Evolutionary conservation across 2,329 filamentous ascomycete species (phyloP).

Genomic region (Cladobotryum protrusum): DNA sequence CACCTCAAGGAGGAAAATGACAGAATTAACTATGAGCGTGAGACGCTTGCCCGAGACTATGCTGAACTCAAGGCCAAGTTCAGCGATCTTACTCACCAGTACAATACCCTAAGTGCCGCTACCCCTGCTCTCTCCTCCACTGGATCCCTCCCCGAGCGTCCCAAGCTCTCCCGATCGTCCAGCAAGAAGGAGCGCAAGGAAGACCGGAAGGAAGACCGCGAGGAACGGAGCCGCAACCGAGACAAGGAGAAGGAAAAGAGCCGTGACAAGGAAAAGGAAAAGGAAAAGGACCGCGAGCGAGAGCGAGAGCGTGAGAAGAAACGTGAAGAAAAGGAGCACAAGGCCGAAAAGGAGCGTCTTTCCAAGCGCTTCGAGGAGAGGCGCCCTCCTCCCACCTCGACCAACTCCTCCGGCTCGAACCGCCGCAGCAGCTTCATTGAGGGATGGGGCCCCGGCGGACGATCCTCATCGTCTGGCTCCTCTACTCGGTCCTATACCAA

Average conservation of each 20-base stretch:
- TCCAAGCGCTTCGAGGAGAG: constrained; percentile 32
- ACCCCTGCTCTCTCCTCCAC: constrained; percentile 21
- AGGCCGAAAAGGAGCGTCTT: constrained; percentile 31
- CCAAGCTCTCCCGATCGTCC: constrained; percentile 21
- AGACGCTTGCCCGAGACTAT: constrained; percentile 20
- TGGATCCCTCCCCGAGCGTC: constrained; percentile 21
- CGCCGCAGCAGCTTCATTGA: constrained; percentile 31
- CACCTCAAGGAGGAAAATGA: constrained; percentile 16
- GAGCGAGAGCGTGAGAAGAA: constrained; percentile 19
- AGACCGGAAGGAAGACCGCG: constrained; percentile 16
- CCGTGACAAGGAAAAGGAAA: constrained; percentile 25
- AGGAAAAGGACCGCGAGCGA: constrained; percentile 21
- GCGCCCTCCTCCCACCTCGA: constrained; percentile 15
- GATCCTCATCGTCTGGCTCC: constrained; percentile 21
- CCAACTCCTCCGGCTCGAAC: constrained; percentile 15
- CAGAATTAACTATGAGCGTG: constrained; percentile 24
- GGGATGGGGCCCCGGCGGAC: constrained; percentile 26
- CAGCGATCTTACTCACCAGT: constrained; percentile 24
- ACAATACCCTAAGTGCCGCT: constrained; percentile 20
- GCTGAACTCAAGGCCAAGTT: constrained; percentile 23
- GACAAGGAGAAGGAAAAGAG: constrained; percentile 13
- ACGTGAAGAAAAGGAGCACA: constrained; percentile 24
- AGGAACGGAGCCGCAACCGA: constrained; percentile 17
- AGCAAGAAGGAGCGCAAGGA: constrained; percentile 22
- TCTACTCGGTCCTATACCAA: constrained; percentile 22